Evolutionary conservation across 768 basidiomycete genomes (phyloP).

Genomic region (Lactarius deliciosus): DNA sequence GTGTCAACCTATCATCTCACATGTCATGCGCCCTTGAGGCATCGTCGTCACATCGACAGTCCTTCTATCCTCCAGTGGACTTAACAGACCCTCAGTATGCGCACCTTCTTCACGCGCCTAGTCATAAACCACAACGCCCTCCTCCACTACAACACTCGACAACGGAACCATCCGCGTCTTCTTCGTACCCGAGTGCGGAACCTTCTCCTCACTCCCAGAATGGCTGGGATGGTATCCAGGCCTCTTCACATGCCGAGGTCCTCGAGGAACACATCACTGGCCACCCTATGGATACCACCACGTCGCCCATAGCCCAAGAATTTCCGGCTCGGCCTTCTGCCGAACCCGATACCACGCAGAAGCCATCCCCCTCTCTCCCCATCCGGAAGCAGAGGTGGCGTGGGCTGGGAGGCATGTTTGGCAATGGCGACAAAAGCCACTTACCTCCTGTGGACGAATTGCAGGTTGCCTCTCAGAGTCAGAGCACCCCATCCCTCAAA

Average conservation of each 20-base stretch:
- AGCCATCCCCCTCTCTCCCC: constrained; percentile 54
- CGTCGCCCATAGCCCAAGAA: constrained; percentile 54
- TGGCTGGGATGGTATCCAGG: constrained; percentile 60
- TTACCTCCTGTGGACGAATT: constrained; percentile 76
- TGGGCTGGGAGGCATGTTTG: constrained; percentile 64
- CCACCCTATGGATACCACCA: constrained; percentile 51
- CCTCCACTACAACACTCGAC: constrained; percentile 28
- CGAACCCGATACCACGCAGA: constrained; percentile 43
- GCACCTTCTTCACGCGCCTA: constrained; percentile 12
- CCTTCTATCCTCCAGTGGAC: constrained; percentile 24
- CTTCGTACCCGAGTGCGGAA: constrained; percentile 28
- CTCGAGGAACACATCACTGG: constrained; percentile 43
- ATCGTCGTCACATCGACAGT: constrained; percentile 28
- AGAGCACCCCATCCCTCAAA: constrained; percentile 63
- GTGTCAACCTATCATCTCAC: constrained; percentile 23
- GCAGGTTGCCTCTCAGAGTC: constrained; percentile 46
- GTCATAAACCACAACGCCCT: constrained; percentile 23
- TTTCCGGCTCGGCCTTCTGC: constrained; percentile 46
- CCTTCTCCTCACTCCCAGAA: constrained; percentile 30
- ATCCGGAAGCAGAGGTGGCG: constrained; percentile 74
- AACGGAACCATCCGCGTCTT: constrained; percentile 26
- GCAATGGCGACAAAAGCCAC: constrained; percentile 64
- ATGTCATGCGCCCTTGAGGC: constrained; percentile 16
- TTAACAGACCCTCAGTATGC: constrained; percentile 24
- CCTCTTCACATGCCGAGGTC: constrained; percentile 50